A percentile compares a stretch with the other conserved stretches of the same genome.
Evolutionary conservation across 768 basidiomycete species (phyloP).

Genomic region (Rhodotorula diobovata): DNA sequence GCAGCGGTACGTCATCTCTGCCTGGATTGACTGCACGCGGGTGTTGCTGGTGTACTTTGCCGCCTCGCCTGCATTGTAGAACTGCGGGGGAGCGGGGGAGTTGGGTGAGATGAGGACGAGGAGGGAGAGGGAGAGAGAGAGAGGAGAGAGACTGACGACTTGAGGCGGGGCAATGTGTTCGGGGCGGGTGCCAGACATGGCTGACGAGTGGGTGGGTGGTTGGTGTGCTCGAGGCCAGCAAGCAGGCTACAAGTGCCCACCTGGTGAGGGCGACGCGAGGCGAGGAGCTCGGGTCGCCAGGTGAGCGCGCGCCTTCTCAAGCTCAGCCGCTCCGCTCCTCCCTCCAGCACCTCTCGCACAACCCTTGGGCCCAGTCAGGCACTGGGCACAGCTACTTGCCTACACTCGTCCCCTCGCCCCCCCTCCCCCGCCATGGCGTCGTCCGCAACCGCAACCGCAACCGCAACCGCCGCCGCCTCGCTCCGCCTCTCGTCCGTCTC

Average conservation of each 20-base stretch:
- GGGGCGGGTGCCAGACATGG: conserved; percentile 53
- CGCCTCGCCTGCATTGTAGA: conserved; percentile 92
- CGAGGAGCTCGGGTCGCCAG: no score
- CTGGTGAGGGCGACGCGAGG: neutral
- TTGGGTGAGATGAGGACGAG: neutral
- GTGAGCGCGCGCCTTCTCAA: no score
- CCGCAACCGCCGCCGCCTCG: conserved; percentile 2
- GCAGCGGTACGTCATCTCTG: conserved; percentile 94
- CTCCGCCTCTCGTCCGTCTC: conserved; percentile 10
- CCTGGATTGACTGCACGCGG: conserved; percentile 92
- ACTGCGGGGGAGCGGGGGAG: conserved; percentile 54
- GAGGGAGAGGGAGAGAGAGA: neutral
- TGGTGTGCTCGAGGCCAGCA: neutral
- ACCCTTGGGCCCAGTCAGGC: neutral
- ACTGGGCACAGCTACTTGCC: neutral
- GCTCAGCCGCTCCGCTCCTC: no score
- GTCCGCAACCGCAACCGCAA: no score
- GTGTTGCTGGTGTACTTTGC: conserved; percentile 98
- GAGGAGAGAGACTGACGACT: conserved; percentile 59
- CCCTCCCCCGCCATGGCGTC: neutral
- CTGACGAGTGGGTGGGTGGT: no score
- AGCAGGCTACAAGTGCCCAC: neutral
- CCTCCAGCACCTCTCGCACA: no score
- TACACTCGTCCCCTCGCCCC: neutral
- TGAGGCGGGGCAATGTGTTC: conserved; percentile 85